Conservation (phyloP, 2,329 filamentous ascomycete genomes). For the Verticillium albo-atrum region DNA sequence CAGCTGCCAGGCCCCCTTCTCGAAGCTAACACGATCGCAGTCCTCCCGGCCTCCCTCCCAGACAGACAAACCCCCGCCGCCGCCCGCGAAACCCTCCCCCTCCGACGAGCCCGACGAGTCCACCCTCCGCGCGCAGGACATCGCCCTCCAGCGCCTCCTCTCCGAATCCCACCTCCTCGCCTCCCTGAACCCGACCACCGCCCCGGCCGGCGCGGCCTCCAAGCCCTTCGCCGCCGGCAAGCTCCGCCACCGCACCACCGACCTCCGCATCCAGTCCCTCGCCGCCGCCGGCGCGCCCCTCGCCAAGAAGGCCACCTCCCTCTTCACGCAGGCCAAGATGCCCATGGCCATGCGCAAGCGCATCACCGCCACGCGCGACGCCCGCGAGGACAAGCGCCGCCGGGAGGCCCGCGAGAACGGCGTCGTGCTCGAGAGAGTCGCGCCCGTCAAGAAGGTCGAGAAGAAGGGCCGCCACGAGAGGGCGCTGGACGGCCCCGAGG, state of each 20-base stretch:
- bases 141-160: constrained; percentile 85
- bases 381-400: constrained; percentile 66
- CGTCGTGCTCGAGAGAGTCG: constrained; percentile 69
- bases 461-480: constrained; percentile 41
- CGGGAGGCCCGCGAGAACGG: constrained; percentile 85
- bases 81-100: constrained; percentile 19
- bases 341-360: constrained; percentile 82
- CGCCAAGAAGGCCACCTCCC: constrained; percentile 37
- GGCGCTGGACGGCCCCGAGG: constrained; percentile 69
- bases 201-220: constrained; percentile 29
- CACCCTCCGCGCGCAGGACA: constrained; percentile 81
- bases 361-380: constrained; percentile 64
- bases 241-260: constrained; percentile 74
- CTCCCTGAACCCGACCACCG: constrained; percentile 35
- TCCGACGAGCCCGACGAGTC: constrained; percentile 52
- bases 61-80: constrained; percentile 14
- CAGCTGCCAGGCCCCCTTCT: neutral
- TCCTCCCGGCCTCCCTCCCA: constrained; percentile 46
- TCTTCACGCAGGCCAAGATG: constrained; percentile 80
- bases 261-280: constrained; percentile 76
- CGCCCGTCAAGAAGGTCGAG: constrained; percentile 18
- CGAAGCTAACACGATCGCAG: constrained; percentile 15
- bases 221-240: constrained; percentile 55
- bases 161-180: constrained; percentile 85
- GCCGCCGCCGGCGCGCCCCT: constrained; percentile 43